A percentile compares a stretch with the other conserved stretches of the same genome.
Conservation (phyloP, 2,329 filamentous ascomycete genomes). For the Dothideomycetes sp. region DNA sequence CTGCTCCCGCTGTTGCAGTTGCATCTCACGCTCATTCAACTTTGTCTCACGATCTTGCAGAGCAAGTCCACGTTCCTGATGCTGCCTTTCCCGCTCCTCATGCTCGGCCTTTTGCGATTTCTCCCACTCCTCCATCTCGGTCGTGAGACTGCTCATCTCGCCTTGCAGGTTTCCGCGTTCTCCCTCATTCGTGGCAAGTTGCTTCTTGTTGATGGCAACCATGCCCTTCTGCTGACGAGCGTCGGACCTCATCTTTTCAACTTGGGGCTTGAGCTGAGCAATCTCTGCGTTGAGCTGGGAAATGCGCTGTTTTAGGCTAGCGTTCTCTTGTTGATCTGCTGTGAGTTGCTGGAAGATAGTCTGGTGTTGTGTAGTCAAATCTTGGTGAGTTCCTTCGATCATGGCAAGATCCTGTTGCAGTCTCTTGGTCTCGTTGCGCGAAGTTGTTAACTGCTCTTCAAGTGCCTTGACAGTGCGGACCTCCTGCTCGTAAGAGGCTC, state of each 20-base stretch:
- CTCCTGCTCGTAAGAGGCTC: constrained; percentile 85
- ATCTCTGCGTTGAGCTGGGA: constrained; percentile 73
- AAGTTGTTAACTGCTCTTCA: constrained; percentile 68
- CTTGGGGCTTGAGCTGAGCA: constrained; percentile 70
- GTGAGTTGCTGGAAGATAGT: constrained; percentile 65
- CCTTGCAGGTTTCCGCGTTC: constrained; percentile 79
- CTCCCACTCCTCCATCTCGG: not conserved
- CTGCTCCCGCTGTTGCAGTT: constrained; percentile 1
- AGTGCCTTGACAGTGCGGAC: constrained; percentile 73
- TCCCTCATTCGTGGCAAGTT: constrained; percentile 76
- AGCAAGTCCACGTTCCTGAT: not conserved
- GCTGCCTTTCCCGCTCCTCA: not conserved
- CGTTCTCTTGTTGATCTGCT: constrained; percentile 81
- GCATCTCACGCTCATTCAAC: constrained; percentile 25
- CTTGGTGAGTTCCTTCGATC: constrained; percentile 69
- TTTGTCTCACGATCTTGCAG: not conserved
- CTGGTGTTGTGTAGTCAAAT: constrained; percentile 72
- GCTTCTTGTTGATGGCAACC: constrained; percentile 97
- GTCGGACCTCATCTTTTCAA: constrained; percentile 88
- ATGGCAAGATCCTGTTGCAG: constrained; percentile 74
- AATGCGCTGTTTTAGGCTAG: constrained; percentile 76
- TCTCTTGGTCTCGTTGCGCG: constrained; percentile 72
- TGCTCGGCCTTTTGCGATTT: not conserved
- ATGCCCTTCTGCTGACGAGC: constrained; percentile 92
- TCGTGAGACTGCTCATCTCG: constrained; percentile 47